Evolutionary conservation across 2,329 filamentous ascomycete genomes (phyloP).

Genomic region (Pseudohalonectria lignicola): DNA sequence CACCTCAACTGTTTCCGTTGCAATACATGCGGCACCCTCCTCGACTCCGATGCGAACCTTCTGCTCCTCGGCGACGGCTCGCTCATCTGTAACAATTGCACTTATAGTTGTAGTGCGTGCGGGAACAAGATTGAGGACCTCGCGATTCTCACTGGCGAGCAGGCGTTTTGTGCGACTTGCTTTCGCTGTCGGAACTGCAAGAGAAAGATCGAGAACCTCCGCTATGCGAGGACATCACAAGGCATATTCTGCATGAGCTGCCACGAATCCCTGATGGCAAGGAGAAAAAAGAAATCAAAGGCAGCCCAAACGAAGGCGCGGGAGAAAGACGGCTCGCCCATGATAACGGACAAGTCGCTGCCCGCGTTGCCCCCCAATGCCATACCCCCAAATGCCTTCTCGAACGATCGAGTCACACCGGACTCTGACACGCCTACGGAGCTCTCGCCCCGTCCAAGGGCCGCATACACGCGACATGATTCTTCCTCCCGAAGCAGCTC

Average conservation of each 20-base stretch:
- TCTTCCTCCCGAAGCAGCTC: conserved; percentile 44
- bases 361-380: conserved; percentile 79
- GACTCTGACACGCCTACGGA: conserved; percentile 61
- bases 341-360: conserved; percentile 81
- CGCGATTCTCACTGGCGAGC: conserved; percentile 92
- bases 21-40: conserved; percentile 87
- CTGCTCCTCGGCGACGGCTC: conserved; percentile 95
- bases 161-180: conserved; percentile 94
- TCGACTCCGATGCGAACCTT: conserved; percentile 96
- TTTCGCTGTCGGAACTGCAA: conserved; percentile 98
- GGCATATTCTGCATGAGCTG: conserved; percentile 99
- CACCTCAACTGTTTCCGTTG: conserved; percentile 98
- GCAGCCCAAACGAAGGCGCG: conserved; percentile 49
- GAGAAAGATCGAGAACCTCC: conserved; percentile 94
- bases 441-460: conserved; percentile 51
- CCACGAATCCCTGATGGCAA: conserved; percentile 91
- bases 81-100: conserved; percentile 98
- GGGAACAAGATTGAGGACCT: conserved; percentile 97
- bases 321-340: conserved; percentile 52
- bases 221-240: conserved; percentile 94
- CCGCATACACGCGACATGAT: conserved; percentile 38
- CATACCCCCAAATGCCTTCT: conserved; percentile 50
- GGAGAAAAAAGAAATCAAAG: conserved; percentile 78
- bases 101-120: conserved; percentile 95
- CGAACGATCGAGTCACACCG: conserved; percentile 44